Conservation (phyloP, 2,329 filamentous ascomycete genomes). For the Tolypocladium capitatum region DNA sequence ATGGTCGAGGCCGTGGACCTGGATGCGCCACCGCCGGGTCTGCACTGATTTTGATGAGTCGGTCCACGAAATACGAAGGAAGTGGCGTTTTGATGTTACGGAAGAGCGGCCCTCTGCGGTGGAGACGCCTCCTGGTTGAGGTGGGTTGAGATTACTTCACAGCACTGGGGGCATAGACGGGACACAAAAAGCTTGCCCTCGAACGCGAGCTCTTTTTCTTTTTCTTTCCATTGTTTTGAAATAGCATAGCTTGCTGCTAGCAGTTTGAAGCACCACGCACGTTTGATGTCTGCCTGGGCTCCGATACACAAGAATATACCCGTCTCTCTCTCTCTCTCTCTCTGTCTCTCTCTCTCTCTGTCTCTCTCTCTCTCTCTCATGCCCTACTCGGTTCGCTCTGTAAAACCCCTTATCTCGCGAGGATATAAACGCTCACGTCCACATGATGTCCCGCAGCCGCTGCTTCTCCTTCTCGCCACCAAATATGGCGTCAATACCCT, state of each 20-base stretch:
- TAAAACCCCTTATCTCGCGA: too few relatives aligned
- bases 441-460: conserved; percentile 39
- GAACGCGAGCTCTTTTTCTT: background rate
- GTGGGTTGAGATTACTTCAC: background rate
- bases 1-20: conserved; percentile 40
- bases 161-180: background rate
- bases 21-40: conserved; percentile 33
- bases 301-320: background rate
- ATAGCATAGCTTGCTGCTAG: background rate
- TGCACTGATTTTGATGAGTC: conserved; percentile 11
- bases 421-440: conserved; percentile 11
- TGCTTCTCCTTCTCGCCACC: conserved; percentile 47
- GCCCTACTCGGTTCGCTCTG: background rate
- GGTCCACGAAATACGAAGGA: background rate
- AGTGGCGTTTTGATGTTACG: background rate
- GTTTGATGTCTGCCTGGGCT: background rate
- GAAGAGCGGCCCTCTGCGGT: background rate
- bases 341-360: background rate
- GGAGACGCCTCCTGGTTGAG: background rate
- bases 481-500: conserved; percentile 54
- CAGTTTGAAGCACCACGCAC: background rate
- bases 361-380: too few relatives aligned
- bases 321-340: background rate
- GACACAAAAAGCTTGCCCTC: conserved; percentile 1
- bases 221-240: background rate